phyloP scores from a whole-genome alignment of 1,139 yeast genomes.

The Suhomyces coccinellae region DNA sequence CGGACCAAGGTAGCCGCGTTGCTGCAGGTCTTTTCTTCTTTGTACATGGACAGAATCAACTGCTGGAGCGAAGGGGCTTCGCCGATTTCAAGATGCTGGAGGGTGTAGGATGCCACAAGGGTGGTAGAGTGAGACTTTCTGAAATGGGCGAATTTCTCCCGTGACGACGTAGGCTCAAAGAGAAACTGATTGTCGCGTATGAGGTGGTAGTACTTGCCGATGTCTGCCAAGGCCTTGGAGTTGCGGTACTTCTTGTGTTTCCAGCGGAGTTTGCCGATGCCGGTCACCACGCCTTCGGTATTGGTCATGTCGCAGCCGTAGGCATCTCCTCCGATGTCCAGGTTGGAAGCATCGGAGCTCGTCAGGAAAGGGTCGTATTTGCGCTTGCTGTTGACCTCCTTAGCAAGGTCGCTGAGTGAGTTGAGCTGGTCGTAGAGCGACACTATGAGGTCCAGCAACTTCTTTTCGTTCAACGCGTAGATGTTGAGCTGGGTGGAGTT shows the following conservation, averaged over 20 bases:
- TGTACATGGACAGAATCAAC: conserved; percentile 29
- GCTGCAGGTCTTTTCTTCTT: conserved; percentile 24
- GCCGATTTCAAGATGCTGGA: conserved; percentile 35
- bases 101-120: conserved; percentile 31
- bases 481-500: conserved; percentile 59
- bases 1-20: conserved; percentile 28
- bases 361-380: not conserved
- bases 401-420: conserved; percentile 22
- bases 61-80: conserved; percentile 40
- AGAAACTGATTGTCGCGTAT: conserved; percentile 34
- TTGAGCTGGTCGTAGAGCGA: conserved; percentile 34
- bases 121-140: conserved; percentile 25
- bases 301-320: conserved; percentile 20
- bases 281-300: conserved; percentile 15
- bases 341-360: not conserved
- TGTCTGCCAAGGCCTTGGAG: conserved; percentile 15
- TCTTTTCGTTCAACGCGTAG: conserved; percentile 32
- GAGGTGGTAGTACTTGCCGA: conserved; percentile 22
- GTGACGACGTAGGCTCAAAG: conserved; percentile 37
- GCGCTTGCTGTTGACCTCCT: conserved; percentile 18
- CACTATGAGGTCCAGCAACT: conserved; percentile 28
- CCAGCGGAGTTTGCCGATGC: conserved; percentile 20
- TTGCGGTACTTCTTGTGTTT: conserved; percentile 18
- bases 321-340: conserved; percentile 24
- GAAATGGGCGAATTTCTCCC: conserved; percentile 19